A percentile compares a stretch with the other conserved stretches of the same genome.
phyloP scores from a whole-genome alignment of 2,329 filamentous ascomycete species.

The Fusarium sp. region DNA sequence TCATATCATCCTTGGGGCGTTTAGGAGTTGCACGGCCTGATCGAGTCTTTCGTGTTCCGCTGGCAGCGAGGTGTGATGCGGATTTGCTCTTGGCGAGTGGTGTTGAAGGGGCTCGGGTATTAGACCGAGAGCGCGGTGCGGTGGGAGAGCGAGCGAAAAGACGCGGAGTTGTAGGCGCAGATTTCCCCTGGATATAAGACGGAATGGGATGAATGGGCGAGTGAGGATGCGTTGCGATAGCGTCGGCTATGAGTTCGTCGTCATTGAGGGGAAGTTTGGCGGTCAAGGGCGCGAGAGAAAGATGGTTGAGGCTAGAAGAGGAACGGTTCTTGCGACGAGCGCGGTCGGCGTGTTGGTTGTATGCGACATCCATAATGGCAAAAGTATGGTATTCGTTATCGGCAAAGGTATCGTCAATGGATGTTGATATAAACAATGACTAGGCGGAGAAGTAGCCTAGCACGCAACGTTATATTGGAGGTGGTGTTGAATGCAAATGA shows the following conservation, averaged over 20 bases:
- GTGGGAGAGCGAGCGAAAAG: slow-evolving; percentile 70
- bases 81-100: slow-evolving; percentile 73
- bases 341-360: slow-evolving; percentile 70
- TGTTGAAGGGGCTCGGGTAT: slow-evolving; percentile 57
- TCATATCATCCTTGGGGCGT: slow-evolving; percentile 50
- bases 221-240: slow-evolving; percentile 33
- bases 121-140: slow-evolving; percentile 60
- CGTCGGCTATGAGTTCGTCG: slow-evolving; percentile 60
- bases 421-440: slow-evolving; percentile 7
- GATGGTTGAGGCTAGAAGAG: slow-evolving; percentile 68
- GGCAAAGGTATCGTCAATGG: neutral
- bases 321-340: slow-evolving; percentile 70
- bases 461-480: slow-evolving; percentile 14
- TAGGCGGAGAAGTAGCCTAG: slow-evolving; percentile 8
- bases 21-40: slow-evolving; percentile 54
- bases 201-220: slow-evolving; percentile 49
- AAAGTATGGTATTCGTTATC: neutral
- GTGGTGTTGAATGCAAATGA: slow-evolving; percentile 32
- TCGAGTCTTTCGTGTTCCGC: slow-evolving; percentile 41
- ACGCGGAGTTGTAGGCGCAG: slow-evolving; percentile 73
- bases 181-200: slow-evolving; percentile 72
- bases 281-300: slow-evolving; percentile 73
- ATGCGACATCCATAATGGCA: slow-evolving; percentile 67
- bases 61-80: slow-evolving; percentile 63
- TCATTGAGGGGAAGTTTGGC: slow-evolving; percentile 70